These are phyloP conservation scores for Priceomyces medius DNA, from an alignment of 805 yeast genomes.

Conservation along the genomic window DNA sequence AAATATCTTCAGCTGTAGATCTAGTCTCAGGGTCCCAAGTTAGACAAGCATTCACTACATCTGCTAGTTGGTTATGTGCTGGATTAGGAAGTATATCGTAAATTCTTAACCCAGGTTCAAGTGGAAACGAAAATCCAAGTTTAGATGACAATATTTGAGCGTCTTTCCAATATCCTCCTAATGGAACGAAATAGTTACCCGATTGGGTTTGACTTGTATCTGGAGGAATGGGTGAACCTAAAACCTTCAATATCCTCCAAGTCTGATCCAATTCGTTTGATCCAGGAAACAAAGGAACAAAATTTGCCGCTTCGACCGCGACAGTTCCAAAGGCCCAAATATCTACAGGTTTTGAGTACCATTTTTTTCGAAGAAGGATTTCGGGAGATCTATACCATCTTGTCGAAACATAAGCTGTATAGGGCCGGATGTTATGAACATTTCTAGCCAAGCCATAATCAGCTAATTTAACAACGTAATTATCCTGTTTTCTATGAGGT, in stretches of 20 bases:
- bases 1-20: conserved; percentile 48
- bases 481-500: conserved; percentile 33
- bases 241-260: conserved; percentile 58
- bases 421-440: conserved; percentile 50
- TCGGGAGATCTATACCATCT: conserved; percentile 89
- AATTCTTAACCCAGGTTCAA: conserved; percentile 49
- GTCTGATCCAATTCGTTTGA: conserved; percentile 75
- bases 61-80: conserved; percentile 42
- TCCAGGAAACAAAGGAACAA: conserved; percentile 84
- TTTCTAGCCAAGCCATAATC: conserved; percentile 79
- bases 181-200: conserved; percentile 29
- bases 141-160: conserved; percentile 52
- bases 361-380: conserved; percentile 60
- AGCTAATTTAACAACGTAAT: conserved; percentile 68
- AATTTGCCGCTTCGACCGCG: conserved; percentile 69
- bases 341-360: conserved; percentile 69
- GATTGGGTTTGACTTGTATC: conserved; percentile 13
- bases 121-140: conserved; percentile 59
- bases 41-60: conserved; percentile 50
- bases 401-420: conserved; percentile 77
- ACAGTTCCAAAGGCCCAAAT: conserved; percentile 87
- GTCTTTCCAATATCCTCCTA: conserved; percentile 76
- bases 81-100: conserved; percentile 46
- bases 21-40: conserved; percentile 79
- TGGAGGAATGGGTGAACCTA: conserved; percentile 68